Evolutionary conservation across 2,329 filamentous ascomycete genomes (phyloP), one percentile per base, ranked within the genome.

Genomic region (Cladobotryum mycophilum): DNA sequence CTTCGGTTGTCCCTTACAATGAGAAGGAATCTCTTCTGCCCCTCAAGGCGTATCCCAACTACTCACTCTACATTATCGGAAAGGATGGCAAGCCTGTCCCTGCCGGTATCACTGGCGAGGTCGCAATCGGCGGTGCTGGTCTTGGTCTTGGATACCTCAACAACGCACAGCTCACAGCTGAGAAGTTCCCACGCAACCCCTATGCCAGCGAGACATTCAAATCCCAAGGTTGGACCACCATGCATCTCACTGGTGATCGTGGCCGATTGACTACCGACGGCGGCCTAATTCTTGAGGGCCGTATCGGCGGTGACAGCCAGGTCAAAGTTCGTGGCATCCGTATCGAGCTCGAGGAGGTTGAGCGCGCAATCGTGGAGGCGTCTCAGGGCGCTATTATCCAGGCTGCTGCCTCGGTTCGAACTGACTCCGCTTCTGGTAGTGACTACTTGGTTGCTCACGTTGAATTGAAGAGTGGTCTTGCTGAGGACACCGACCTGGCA

Each of bases 301-400:
- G 71, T 2, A 65, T 69, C 5, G 58, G 41, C 1, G 69, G 67
- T 1, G 70, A 75, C 54, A 67, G 63, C 0, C 68, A 73, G 33
- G 56, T 76, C 53, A 77, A 76, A 56, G 58, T 77, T 3, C 62
- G 65, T 1, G 72, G 72, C 0, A 43, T 70, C 5, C 63, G 72
- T 1, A 68, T 77, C 20, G 75, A 79, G 7, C 59, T 79, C 0
- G 53, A 58, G 2, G 76, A 79, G 2, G 49, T 67, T 2, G 62
- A 61, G 38, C 49, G 45, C 13, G 54, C 49, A 4, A 56, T 66
- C 3, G 11, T 64, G 22, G 17, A 51, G 17, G 45, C 54, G 3
- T 47, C 52, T 1, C 14, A 53, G 1, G 60, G 53, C 0, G 34
- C 25, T 2, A 17, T 65, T 8, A 6, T 30, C 25, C 25, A 30